Percentiles rank a stretch among this genome's conserved stretches.
Evolutionary conservation across 78 protist genomes (phyloP).

Genomic region (slime mould (Dictyostelium discoideum)): DNA sequence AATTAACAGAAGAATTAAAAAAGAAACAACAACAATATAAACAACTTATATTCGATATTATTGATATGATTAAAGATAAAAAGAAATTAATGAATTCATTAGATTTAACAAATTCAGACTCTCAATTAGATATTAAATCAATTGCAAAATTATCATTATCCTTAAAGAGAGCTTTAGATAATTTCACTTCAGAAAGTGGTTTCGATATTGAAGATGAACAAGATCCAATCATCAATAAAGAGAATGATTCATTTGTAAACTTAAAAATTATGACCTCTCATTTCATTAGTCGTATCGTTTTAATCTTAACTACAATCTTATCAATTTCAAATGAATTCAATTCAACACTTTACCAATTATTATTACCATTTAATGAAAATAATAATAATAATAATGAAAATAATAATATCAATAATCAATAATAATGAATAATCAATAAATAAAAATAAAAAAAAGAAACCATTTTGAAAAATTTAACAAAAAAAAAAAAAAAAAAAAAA

Average conservation of each 20-base stretch:
- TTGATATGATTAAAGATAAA: neutral
- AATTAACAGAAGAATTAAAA: neutral
- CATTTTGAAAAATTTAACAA: no score
- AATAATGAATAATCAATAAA: neutral
- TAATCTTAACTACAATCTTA: neutral
- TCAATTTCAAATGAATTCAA: conserved; percentile 9
- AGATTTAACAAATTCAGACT: neutral
- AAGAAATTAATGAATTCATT: neutral
- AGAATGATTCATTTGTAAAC: neutral
- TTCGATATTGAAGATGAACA: neutral
- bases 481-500: no score
- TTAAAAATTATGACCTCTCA: conserved; percentile 15
- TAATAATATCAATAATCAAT: neutral
- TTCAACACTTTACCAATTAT: neutral
- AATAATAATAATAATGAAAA: neutral
- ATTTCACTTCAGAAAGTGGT: neutral
- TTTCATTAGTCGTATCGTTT: neutral
- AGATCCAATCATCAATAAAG: neutral
- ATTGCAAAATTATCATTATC: conserved; percentile 1
- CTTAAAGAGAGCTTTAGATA: neutral
- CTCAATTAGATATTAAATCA: conserved; percentile 10
- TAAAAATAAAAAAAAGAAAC: no score
- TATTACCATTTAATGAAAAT: neutral
- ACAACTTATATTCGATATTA: neutral
- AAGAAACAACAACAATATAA: conserved; percentile 2